phyloP scores from a whole-genome alignment of 257 asterid genomes.

The Solanum sejunctum region DNA sequence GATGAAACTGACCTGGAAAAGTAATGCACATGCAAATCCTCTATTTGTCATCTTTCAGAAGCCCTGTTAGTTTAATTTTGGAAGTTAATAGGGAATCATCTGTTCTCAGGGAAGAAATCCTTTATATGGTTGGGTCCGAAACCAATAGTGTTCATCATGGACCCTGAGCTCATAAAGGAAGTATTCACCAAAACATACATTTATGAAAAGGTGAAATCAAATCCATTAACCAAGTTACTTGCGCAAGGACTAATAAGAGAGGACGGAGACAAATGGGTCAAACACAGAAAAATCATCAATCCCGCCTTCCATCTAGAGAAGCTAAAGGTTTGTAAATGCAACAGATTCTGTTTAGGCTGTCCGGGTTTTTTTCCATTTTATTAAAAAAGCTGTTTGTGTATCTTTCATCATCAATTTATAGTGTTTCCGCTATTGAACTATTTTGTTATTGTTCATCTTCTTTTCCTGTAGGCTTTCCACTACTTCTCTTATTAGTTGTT shows the following conservation, averaged over 20 bases:
- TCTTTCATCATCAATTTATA: too few relatives aligned
- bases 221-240: constrained; percentile 29
- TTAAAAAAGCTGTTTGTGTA: too few relatives aligned
- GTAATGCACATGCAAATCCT: too few relatives aligned
- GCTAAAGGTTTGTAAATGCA: neutral
- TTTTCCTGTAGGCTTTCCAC: too few relatives aligned
- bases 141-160: constrained; percentile 23
- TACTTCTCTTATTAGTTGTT: too few relatives aligned
- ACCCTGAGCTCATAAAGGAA: constrained; percentile 39
- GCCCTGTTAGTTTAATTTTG: neutral
- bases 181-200: constrained; percentile 11
- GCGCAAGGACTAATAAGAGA: constrained; percentile 17
- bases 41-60: too few relatives aligned
- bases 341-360: neutral
- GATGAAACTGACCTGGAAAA: too few relatives aligned
- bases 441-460: too few relatives aligned
- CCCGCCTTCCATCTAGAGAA: neutral
- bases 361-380: too few relatives aligned
- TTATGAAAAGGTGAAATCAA: constrained; percentile 15
- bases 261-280: constrained; percentile 46
- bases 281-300: constrained; percentile 38
- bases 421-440: too few relatives aligned
- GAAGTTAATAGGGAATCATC: neutral
- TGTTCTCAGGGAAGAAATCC: neutral
- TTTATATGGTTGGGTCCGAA: neutral